Evolutionary conservation across 192 early-diverging fungal genomes (phyloP), one percentile per base, ranked within the genome.

Genomic region (Coemansia sp.): DNA sequence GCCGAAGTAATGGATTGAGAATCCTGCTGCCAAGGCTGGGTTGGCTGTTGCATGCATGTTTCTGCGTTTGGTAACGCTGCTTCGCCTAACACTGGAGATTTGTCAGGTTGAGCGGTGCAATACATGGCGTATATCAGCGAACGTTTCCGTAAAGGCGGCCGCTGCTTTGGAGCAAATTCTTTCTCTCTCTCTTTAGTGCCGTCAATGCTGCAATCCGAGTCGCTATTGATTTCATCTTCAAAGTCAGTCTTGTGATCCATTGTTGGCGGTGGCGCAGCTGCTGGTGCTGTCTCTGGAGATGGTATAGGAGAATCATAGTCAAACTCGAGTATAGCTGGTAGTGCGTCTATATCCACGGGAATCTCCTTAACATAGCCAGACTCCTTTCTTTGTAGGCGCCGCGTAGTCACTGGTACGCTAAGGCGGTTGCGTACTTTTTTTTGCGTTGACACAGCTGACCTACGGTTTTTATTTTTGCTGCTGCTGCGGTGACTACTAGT

Each of bases 71-170:
- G 24, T 11, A 17, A 21, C 21, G 31, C 39, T 31, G 17, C 17
- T 33, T 61, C 51, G 19, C 30, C 21, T 21, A 23, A 46, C 1
- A 27, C 46, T 63, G 66, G 66, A 20, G 57, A 51, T 5, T 42
- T 39, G 9, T 68, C 66, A 3, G 67, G 9, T 42, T 80, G 63
- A 8, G 71, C 69, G 1, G 72, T 80, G 66, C 68, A 74, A 29
- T 80, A 80, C 66, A 75, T 75, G 10, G 78, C 78, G 51, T 80
- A 80, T 20, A 80, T 80, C 19, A 80, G 78, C 22, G 78, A 80
- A 14, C 78, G 65, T 33, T 80, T 80, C 62, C 78, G 78, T 31
- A 70, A 58, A 4, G 78, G 78, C 2, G 63, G 66, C 51, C 55
- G 59, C 60, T 57, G 46, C 23, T 51, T 71, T 10, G 39, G n/a